Conservation (phyloP, 176 grass and related monocot species). For the Metroxylon sagu region DNA sequence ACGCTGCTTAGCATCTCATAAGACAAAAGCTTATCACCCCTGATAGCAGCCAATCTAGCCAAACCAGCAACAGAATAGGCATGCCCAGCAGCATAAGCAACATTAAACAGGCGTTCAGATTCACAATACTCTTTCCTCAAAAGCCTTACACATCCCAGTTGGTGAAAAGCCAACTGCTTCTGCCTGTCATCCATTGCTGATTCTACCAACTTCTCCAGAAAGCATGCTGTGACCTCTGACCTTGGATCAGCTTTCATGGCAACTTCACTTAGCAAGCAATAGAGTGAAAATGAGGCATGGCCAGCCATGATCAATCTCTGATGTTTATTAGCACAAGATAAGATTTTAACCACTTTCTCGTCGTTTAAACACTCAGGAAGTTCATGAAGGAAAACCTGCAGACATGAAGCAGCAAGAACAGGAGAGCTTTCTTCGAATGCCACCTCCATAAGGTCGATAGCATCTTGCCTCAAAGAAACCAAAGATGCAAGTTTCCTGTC, state of each 20-base stretch:
- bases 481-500: conserved; percentile 79
- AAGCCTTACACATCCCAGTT: conserved; percentile 61
- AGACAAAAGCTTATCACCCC: conserved; percentile 73
- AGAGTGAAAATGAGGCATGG: conserved; percentile 58
- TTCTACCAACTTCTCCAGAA: conserved; percentile 79
- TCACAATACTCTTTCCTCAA: conserved; percentile 64
- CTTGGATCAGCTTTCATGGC: conserved; percentile 66
- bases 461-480: conserved; percentile 68
- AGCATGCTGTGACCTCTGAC: conserved; percentile 55
- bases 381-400: conserved; percentile 68
- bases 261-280: conserved; percentile 79
- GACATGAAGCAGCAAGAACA: conserved; percentile 57
- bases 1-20: conserved; percentile 73
- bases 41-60: conserved; percentile 57
- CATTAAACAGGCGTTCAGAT: conserved; percentile 66
- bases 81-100: conserved; percentile 64
- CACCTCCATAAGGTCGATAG: conserved; percentile 66
- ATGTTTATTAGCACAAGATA: conserved; percentile 43
- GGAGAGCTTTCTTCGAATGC: conserved; percentile 65
- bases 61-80: conserved; percentile 76
- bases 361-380: conserved; percentile 57
- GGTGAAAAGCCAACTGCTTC: conserved; percentile 73
- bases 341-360: conserved; percentile 63
- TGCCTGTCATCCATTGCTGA: conserved; percentile 63
- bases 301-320: conserved; percentile 53